These are phyloP conservation scores for Aegilops longissima DNA, from an alignment of 176 grass and related monocot genomes.

Conservation along the genomic window DNA sequence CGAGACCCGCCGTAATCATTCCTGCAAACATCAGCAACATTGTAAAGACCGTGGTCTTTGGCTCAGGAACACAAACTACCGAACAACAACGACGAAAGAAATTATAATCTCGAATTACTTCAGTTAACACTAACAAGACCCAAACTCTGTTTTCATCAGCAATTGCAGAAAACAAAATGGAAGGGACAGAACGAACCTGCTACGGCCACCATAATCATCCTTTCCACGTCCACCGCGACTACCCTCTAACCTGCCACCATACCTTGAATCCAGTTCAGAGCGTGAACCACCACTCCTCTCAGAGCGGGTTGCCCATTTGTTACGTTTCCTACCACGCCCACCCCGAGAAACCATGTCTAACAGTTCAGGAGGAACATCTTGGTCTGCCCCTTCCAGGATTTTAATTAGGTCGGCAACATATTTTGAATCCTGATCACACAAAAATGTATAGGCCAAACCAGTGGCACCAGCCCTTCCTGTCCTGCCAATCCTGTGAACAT, in stretches of 20 bases:
- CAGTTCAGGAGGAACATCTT: constrained; percentile 74
- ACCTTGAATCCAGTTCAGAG: constrained; percentile 51
- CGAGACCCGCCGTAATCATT: constrained; percentile 33
- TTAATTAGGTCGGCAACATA: constrained; percentile 85
- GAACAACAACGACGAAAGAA: not conserved
- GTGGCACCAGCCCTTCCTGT: constrained; percentile 95
- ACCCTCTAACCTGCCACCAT: constrained; percentile 49
- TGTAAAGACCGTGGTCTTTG: constrained; percentile 18
- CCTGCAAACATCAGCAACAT: constrained; percentile 38
- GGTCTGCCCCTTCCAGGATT: constrained; percentile 86
- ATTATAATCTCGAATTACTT: constrained; percentile 4
- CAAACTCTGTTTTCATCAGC: not conserved
- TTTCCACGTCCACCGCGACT: constrained; percentile 30
- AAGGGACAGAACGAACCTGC: constrained; percentile 35
- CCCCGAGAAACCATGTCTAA: constrained; percentile 71
- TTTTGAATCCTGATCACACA: constrained; percentile 86
- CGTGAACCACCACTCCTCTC: constrained; percentile 42
- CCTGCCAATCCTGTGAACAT: constrained; percentile 95
- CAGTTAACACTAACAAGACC: constrained; percentile 1
- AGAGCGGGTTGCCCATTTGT: constrained; percentile 39
- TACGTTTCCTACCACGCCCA: constrained; percentile 50
- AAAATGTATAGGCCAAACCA: constrained; percentile 91
- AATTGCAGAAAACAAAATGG: not conserved
- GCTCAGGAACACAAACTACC: constrained; percentile 13
- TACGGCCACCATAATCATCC: constrained; percentile 48